phyloP scores from a whole-genome alignment of 257 asterid genomes.

The Nicotiana otophora region DNA sequence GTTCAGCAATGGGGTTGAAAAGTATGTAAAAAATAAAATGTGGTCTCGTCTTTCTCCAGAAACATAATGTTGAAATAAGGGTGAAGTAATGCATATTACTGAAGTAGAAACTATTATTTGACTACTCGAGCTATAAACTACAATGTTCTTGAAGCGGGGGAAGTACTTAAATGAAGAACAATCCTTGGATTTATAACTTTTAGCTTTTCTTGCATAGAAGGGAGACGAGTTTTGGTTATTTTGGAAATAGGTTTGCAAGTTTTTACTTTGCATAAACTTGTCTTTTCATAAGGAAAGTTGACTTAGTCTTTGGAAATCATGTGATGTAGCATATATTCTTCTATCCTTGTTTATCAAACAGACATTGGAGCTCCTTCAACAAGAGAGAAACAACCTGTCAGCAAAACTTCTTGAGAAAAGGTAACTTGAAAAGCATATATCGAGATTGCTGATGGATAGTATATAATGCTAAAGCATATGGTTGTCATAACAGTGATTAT shows the following conservation, averaged over 20 bases:
- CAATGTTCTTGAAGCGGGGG: background rate
- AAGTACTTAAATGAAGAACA: background rate
- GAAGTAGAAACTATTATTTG: background rate
- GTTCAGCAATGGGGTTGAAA: background rate
- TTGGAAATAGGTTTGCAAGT: background rate
- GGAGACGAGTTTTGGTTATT: background rate
- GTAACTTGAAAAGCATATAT: constrained; percentile 33
- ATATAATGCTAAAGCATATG: constrained; percentile 13
- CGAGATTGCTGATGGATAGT: constrained; percentile 13
- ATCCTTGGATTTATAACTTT: background rate
- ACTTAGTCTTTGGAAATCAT: background rate
- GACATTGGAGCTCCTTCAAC: constrained; percentile 75
- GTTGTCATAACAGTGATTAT: constrained; percentile 38
- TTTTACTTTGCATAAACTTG: background rate
- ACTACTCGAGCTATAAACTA: background rate
- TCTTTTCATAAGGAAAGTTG: background rate
- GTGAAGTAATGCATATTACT: background rate
- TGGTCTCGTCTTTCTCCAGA: constrained; percentile 1
- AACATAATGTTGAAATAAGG: background rate
- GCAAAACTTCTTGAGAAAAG: constrained; percentile 54
- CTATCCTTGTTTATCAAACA: constrained; percentile 34
- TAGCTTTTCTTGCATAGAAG: background rate
- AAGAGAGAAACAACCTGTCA: constrained; percentile 51
- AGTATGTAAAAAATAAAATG: background rate
- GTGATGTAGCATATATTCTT: background rate